phyloP scores from a whole-genome alignment of 129 eudicot species.

The Chrysanthemum seticuspe region DNA sequence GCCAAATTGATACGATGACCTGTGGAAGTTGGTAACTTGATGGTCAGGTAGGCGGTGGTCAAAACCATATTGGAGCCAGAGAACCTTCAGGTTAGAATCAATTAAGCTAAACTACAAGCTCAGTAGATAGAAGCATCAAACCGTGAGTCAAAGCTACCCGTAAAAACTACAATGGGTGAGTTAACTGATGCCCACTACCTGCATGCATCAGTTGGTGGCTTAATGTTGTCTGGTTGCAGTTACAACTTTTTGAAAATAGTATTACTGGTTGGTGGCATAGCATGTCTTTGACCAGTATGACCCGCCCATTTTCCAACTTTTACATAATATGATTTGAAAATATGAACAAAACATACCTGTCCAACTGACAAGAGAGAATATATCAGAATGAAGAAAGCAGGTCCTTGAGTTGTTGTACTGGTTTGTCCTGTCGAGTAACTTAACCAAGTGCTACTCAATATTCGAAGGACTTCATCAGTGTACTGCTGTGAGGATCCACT shows the following conservation, averaged over 20 bases:
- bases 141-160: conserved; percentile 33
- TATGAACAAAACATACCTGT: conserved; percentile 47
- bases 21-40: neutral
- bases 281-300: too few relatives aligned
- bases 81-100: neutral
- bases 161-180: too few relatives aligned
- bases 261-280: too few relatives aligned
- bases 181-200: too few relatives aligned
- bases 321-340: neutral
- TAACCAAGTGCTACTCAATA: conserved; percentile 92
- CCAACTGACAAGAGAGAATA: conserved; percentile 74
- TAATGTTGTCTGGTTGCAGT: too few relatives aligned
- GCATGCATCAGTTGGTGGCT: too few relatives aligned
- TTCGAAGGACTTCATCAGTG: conserved; percentile 53
- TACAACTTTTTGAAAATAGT: too few relatives aligned
- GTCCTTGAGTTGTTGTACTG: conserved; percentile 40
- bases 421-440: conserved; percentile 84
- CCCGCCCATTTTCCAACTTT: too few relatives aligned
- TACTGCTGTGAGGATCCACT: too few relatives aligned
- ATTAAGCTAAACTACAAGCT: conserved; percentile 15
- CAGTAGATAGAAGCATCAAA: conserved; percentile 78
- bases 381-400: conserved; percentile 59
- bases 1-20: too few relatives aligned
- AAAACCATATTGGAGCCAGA: conserved; percentile 8
- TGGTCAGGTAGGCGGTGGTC: conserved; percentile 4